phyloP scores from a whole-genome alignment of 1,284 basidiomycete species.

The Ganoderma boninense region DNA sequence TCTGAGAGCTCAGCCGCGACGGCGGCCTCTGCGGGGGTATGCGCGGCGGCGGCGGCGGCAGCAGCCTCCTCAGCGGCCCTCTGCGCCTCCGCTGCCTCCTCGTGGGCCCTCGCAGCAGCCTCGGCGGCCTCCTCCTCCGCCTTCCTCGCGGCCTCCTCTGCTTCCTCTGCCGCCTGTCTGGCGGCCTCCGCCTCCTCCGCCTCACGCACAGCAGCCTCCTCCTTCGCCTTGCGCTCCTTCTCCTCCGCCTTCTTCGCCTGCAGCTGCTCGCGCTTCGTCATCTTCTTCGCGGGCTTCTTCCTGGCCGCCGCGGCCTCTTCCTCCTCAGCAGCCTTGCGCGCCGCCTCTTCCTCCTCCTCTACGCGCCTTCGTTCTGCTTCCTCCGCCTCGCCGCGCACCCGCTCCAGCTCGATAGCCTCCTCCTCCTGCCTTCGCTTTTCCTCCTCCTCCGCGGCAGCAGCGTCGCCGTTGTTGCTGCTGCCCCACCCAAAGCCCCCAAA shows the following conservation, averaged over 20 bases:
- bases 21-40: slow-evolving; percentile 14
- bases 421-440: slow-evolving; percentile 22
- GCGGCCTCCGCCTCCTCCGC: slow-evolving; percentile 52
- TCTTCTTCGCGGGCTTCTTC: slow-evolving; percentile 33
- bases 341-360: slow-evolving; percentile 25
- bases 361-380: slow-evolving; percentile 24
- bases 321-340: slow-evolving; percentile 15
- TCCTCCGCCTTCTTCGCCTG: slow-evolving; percentile 30
- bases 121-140: slow-evolving; percentile 23
- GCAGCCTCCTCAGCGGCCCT: slow-evolving; percentile 1
- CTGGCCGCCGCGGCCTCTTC: slow-evolving; percentile 24
- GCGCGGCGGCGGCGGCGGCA: slow-evolving; percentile 11
- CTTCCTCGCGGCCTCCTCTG: slow-evolving; percentile 11
- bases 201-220: slow-evolving; percentile 16
- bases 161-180: slow-evolving; percentile 43
- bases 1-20: slow-evolving; percentile 10
- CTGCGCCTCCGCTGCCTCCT: slow-evolving; percentile 1
- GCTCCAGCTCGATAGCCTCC: slow-evolving; percentile 12
- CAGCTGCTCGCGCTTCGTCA: slow-evolving; percentile 22
- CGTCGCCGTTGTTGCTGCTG: slow-evolving; percentile 12
- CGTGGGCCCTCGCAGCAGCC: slow-evolving; percentile 13
- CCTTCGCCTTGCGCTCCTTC: slow-evolving; percentile 21
- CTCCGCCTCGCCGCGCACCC: slow-evolving; percentile 23
- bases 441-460: slow-evolving; percentile 29
- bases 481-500: slow-evolving; percentile 29